phyloP scores from a whole-genome alignment of 2,329 filamentous ascomycete genomes.

The Penicillium sp. region DNA sequence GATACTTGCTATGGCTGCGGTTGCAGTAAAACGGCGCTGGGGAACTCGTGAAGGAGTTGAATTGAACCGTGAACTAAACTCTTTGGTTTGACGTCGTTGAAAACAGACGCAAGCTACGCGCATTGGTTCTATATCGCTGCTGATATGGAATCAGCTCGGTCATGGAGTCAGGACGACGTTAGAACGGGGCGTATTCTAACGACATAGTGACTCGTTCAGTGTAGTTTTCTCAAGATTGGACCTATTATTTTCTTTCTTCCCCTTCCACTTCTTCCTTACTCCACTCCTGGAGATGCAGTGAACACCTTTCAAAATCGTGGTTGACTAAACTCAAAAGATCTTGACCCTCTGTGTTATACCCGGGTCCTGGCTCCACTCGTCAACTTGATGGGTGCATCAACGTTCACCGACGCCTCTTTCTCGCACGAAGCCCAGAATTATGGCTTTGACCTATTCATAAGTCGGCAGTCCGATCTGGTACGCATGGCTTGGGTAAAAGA shows the following conservation, averaged over 20 bases:
- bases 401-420: constrained; percentile 42
- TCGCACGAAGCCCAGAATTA: constrained; percentile 50
- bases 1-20: too few species aligned
- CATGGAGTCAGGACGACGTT: too few species aligned
- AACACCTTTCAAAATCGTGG: not conserved
- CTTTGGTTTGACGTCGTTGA: too few species aligned
- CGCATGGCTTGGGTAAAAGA: constrained; percentile 71
- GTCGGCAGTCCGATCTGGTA: constrained; percentile 67
- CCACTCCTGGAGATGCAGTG: constrained; percentile 5
- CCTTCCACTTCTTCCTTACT: constrained; percentile 3
- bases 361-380: constrained; percentile 22
- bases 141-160: too few species aligned
- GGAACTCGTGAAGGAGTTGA: too few species aligned
- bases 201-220: constrained; percentile 24
- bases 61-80: too few species aligned
- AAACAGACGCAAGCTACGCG: too few species aligned
- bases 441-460: constrained; percentile 59
- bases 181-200: too few species aligned
- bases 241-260: constrained; percentile 21
- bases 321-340: not conserved
- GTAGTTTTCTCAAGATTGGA: constrained; percentile 15
- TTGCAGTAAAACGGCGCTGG: too few species aligned
- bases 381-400: constrained; percentile 45
- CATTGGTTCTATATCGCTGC: too few species aligned
- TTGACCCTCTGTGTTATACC: constrained; percentile 14